Evolutionary conservation across 768 basidiomycete genomes (phyloP).

Genomic region (Sarcodon sp.): DNA sequence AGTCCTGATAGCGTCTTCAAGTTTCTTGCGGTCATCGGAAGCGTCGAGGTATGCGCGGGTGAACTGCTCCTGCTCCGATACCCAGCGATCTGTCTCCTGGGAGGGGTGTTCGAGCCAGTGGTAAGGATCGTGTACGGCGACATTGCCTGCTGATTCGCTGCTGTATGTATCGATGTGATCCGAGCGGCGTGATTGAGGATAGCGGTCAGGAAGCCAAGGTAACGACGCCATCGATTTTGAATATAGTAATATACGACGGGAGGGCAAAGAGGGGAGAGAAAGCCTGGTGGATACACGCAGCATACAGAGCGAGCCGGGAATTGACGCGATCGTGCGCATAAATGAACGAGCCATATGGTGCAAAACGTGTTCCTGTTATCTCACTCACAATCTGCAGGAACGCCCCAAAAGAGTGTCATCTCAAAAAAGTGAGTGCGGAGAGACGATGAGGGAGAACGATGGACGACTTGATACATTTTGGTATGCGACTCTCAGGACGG

Average conservation of each 20-base stretch:
- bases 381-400: too few species aligned
- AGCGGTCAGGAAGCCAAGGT: slow-evolving; percentile 41
- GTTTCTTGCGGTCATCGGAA: slow-evolving; percentile 41
- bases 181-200: slow-evolving; percentile 53
- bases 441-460: too few species aligned
- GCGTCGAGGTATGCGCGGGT: slow-evolving; percentile 50
- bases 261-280: neutral
- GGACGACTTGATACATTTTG: too few species aligned
- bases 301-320: too few species aligned
- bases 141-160: slow-evolving; percentile 46
- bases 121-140: slow-evolving; percentile 60
- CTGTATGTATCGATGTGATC: slow-evolving; percentile 60
- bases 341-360: too few species aligned
- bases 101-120: slow-evolving; percentile 58
- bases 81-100: slow-evolving; percentile 56
- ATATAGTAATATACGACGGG: neutral
- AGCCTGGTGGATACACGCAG: neutral
- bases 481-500: too few species aligned
- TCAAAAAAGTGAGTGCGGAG: too few species aligned
- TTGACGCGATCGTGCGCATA: too few species aligned
- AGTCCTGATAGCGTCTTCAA: slow-evolving; percentile 45
- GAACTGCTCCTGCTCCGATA: slow-evolving; percentile 41
- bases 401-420: too few species aligned
- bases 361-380: too few species aligned
- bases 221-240: slow-evolving; percentile 15